These are phyloP conservation scores for Clarireedia hainanense DNA, from an alignment of 2,329 filamentous ascomycete genomes.

Conservation along the genomic window DNA sequence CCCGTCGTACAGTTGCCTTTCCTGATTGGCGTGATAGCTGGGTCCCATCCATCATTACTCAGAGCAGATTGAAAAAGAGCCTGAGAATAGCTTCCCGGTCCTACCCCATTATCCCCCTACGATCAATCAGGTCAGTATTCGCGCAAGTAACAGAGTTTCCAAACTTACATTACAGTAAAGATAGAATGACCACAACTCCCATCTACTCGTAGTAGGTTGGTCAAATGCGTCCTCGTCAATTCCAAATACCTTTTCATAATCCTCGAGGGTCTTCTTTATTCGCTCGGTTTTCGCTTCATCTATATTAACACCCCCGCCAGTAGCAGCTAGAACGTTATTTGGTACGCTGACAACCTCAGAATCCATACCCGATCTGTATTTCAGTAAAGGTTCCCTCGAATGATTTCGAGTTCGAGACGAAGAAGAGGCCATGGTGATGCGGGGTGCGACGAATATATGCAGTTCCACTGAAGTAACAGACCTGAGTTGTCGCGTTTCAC, in stretches of 20 bases:
- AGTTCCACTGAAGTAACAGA: background rate
- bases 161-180: constrained; percentile 34
- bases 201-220: constrained; percentile 34
- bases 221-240: constrained; percentile 30
- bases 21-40: constrained; percentile 25
- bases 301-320: constrained; percentile 3
- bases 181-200: constrained; percentile 37
- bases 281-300: constrained; percentile 13
- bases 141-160: background rate
- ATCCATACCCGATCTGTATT: background rate
- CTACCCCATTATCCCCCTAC: constrained; percentile 35
- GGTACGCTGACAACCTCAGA: no score
- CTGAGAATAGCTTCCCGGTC: constrained; percentile 34
- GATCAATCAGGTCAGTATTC: background rate
- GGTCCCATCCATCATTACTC: constrained; percentile 32
- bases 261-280: constrained; percentile 19
- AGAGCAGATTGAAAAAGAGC: constrained; percentile 35
- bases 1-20: constrained; percentile 20
- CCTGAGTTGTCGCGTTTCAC: constrained; percentile 1
- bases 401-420: background rate
- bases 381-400: background rate
- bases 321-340: background rate
- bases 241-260: constrained; percentile 32
- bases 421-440: background rate
- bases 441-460: background rate